Evolutionary conservation across 2,329 filamentous ascomycete species (phyloP).

Genomic region (Didymella sp.): DNA sequence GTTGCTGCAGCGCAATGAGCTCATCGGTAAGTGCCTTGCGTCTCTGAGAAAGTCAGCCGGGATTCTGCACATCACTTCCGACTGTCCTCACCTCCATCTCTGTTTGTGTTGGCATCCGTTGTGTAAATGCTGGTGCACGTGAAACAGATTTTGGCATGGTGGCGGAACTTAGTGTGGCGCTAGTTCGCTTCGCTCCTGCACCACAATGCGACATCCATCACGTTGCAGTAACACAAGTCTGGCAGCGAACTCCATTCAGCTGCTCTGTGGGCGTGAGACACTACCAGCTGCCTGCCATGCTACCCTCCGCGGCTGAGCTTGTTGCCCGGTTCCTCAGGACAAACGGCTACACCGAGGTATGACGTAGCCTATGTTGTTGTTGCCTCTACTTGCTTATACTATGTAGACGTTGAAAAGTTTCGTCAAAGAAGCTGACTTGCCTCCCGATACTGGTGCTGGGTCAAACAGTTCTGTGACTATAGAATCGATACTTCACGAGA

Average conservation of each 20-base stretch:
- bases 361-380: constrained; percentile 17
- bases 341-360: constrained; percentile 52
- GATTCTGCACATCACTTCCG: not conserved
- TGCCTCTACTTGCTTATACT: constrained; percentile 17
- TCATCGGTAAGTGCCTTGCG: constrained; percentile 26
- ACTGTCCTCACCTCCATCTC: constrained; percentile 10
- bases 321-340: constrained; percentile 52
- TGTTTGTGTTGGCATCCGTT: not conserved
- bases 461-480: constrained; percentile 60
- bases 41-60: constrained; percentile 1
- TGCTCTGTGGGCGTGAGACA: not conserved
- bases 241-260: not conserved
- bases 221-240: constrained; percentile 6
- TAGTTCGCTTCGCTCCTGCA: constrained; percentile 14
- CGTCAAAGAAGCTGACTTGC: constrained; percentile 62
- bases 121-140: constrained; percentile 6
- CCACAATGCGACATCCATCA: constrained; percentile 5
- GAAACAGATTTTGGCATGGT: constrained; percentile 17
- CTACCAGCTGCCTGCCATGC: constrained; percentile 25
- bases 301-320: constrained; percentile 51
- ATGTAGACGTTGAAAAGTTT: constrained; percentile 64
- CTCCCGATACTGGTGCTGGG: constrained; percentile 56
- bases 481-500: constrained; percentile 67
- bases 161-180: constrained; percentile 9
- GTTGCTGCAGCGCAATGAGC: constrained; percentile 36